A percentile compares a stretch with the other conserved stretches of the same genome.
phyloP scores from a whole-genome alignment of 2,329 filamentous ascomycete genomes.

The Trichoderma koningii region DNA sequence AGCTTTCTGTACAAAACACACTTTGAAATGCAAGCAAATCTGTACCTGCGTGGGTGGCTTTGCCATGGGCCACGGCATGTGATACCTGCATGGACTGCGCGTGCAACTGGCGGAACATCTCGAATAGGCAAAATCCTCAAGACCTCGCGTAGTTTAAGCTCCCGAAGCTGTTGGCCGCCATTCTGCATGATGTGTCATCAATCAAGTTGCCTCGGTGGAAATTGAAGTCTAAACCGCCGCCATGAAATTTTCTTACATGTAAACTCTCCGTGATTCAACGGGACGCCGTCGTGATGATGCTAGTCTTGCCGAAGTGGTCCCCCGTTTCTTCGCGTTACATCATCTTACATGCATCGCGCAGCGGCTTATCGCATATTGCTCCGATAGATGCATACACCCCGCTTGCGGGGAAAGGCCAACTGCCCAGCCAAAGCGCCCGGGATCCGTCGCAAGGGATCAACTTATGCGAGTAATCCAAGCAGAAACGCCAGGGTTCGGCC shows the following conservation, averaged over 20 bases:
- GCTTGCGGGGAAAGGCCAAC: constrained; percentile 12
- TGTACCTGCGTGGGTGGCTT: too few species aligned
- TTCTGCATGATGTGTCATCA: background rate
- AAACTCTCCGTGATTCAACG: too few species aligned
- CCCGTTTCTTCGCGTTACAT: background rate
- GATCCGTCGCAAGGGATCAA: background rate
- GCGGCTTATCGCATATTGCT: background rate
- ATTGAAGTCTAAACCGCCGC: background rate
- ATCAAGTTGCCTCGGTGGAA: background rate
- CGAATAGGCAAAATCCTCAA: too few species aligned
- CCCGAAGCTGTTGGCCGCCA: too few species aligned
- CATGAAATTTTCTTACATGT: too few species aligned
- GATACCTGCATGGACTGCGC: too few species aligned
- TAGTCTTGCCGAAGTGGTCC: background rate
- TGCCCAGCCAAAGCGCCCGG: background rate
- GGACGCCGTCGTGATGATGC: background rate
- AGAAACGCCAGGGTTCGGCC: constrained; percentile 10
- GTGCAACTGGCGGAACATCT: background rate
- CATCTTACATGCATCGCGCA: background rate
- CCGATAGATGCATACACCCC: constrained; percentile 12
- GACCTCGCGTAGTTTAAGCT: too few species aligned
- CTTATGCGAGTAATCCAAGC: constrained; percentile 13
- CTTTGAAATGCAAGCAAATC: too few species aligned
- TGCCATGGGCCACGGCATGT: too few species aligned
- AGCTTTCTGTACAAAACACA: too few species aligned